A percentile compares a stretch with the other conserved stretches of the same genome.
Evolutionary conservation across 2,329 filamentous ascomycete genomes (phyloP).

Genomic region (Bertia moriformis): DNA sequence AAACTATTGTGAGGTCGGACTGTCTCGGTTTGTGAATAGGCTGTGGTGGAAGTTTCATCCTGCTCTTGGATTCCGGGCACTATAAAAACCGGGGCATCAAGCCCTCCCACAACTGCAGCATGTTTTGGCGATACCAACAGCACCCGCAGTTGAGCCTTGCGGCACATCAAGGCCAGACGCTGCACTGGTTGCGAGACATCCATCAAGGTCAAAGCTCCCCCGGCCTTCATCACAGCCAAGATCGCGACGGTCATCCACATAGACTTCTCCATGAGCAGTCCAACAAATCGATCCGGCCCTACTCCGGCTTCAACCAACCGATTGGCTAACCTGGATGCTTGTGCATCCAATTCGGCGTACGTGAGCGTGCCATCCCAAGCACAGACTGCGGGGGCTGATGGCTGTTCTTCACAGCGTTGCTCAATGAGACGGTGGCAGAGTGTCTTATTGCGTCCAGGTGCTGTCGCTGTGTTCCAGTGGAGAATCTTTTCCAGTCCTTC

Average conservation of each 20-base stretch:
- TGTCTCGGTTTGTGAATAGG: too few relatives aligned
- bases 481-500: too few relatives aligned
- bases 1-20: too few relatives aligned
- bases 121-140: neutral
- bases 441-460: too few relatives aligned
- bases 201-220: neutral
- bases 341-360: constrained; percentile 2
- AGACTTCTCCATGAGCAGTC: neutral
- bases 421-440: too few relatives aligned
- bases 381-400: too few relatives aligned
- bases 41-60: neutral
- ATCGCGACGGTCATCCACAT: neutral
- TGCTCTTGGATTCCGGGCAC: neutral
- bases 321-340: constrained; percentile 3
- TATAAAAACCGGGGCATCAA: too few relatives aligned
- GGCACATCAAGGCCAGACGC: neutral
- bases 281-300: neutral
- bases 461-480: too few relatives aligned
- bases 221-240: neutral
- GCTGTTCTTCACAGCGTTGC: too few relatives aligned
- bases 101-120: neutral
- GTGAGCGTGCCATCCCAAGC: neutral
- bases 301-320: constrained; percentile 3
- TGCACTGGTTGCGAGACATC: neutral
- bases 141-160: neutral